Conservation (phyloP, 1,139 yeast species). For the Sugiyamaella sp. region DNA sequence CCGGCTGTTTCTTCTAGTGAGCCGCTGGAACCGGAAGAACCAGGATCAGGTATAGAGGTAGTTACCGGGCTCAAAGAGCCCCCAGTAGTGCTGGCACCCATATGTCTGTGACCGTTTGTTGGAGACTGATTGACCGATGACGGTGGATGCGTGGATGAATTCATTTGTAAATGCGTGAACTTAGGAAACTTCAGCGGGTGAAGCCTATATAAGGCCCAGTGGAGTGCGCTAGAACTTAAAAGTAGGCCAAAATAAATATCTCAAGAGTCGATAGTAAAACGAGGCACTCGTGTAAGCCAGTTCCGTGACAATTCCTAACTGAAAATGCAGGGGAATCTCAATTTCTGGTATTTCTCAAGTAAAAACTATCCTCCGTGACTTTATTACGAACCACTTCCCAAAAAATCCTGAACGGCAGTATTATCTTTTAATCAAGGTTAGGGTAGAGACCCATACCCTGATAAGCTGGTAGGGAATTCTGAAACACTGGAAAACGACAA, state of each 20-base stretch:
- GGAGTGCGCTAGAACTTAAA: too few relatives aligned
- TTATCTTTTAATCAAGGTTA: neutral
- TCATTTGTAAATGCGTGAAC: neutral
- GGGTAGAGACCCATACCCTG: neutral
- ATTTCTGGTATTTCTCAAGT: too few relatives aligned
- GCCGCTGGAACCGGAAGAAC: conserved; percentile 20
- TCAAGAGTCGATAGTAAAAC: too few relatives aligned
- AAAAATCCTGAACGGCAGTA: neutral
- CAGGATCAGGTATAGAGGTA: conserved; percentile 16
- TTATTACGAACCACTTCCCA: neutral
- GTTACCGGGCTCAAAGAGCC: conserved; percentile 8
- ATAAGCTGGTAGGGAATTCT: neutral
- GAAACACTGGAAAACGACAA: neutral
- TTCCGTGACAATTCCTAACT: too few relatives aligned
- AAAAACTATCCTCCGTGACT: neutral
- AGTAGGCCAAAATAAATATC: too few relatives aligned
- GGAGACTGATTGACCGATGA: neutral
- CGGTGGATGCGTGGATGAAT: neutral
- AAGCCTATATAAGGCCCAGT: too few relatives aligned
- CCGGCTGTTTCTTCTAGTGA: conserved; percentile 22
- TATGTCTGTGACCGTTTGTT: neutral
- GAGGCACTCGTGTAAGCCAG: too few relatives aligned
- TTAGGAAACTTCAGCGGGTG: neutral
- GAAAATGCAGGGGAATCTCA: too few relatives aligned
- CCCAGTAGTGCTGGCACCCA: neutral